Percentiles rank a stretch among this genome's conserved stretches.
These are phyloP conservation scores for Hemileccinum impolitum DNA, from an alignment of 768 basidiomycete genomes.

Conservation along the genomic window DNA sequence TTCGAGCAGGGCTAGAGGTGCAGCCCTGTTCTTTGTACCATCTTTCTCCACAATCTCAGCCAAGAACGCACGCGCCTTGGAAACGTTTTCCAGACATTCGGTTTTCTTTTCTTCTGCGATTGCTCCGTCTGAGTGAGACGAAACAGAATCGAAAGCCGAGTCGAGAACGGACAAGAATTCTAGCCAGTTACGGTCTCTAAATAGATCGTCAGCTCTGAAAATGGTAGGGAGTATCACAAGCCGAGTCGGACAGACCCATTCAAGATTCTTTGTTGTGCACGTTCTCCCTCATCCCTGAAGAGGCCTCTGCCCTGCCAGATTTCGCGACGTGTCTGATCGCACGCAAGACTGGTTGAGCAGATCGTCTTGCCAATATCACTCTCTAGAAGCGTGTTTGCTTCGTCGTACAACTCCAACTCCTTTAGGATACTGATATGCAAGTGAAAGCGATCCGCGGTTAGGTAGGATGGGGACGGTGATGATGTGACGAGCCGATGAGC, in stretches of 20 bases:
- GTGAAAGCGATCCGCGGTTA: slow-evolving; percentile 72
- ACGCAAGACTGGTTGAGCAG: slow-evolving; percentile 66
- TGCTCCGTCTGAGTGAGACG: slow-evolving; percentile 21
- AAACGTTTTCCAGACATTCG: slow-evolving; percentile 38
- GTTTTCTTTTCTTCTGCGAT: slow-evolving; percentile 35
- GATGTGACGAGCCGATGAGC: slow-evolving; percentile 71
- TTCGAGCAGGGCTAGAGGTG: slow-evolving; percentile 69
- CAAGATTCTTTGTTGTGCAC: slow-evolving; percentile 54
- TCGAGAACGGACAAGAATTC: slow-evolving; percentile 77
- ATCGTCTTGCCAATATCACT: slow-evolving; percentile 66
- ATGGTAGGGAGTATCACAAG: not conserved
- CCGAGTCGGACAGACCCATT: slow-evolving; percentile 47
- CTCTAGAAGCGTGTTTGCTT: slow-evolving; percentile 65
- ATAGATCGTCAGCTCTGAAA: slow-evolving; percentile 20
- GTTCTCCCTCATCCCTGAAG: slow-evolving; percentile 57
- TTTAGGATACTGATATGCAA: slow-evolving; percentile 70
- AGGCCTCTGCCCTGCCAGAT: slow-evolving; percentile 60
- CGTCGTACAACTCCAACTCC: slow-evolving; percentile 64
- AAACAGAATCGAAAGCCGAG: slow-evolving; percentile 50
- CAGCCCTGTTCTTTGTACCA: slow-evolving; percentile 71
- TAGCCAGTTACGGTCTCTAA: slow-evolving; percentile 83
- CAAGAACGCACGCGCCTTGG: slow-evolving; percentile 51
- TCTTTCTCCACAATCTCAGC: slow-evolving; percentile 57
- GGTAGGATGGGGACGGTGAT: slow-evolving; percentile 58
- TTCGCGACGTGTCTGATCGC: slow-evolving; percentile 72